Evolutionary conservation across 306 rosid species (phyloP), one percentile per base, ranked within the genome.

Genomic region (Trifolium repens): DNA sequence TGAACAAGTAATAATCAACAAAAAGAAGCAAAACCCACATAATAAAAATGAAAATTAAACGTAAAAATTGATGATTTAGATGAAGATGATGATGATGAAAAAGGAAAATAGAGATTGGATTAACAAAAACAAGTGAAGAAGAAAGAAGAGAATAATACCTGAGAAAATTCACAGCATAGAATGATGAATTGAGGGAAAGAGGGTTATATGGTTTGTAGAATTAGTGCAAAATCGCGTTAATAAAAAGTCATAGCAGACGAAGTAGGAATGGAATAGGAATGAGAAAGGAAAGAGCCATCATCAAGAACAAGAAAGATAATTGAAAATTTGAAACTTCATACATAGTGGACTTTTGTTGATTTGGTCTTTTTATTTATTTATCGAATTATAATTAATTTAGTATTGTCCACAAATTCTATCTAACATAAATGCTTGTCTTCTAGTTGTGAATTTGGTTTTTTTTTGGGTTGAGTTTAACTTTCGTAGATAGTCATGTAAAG

Each of bases 11-110:
- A 43, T 55, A 53, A 43, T 55, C n/a, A 19, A n/a, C 46, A 37
- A 63, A 13, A 17, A 76, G 19, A 32, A 62, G 46, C 10, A 63
- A 72, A 82, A 78, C 58, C 64, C 34, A 62, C 11, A 67, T 67
- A n/a, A 68, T 75, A n/a, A 69, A 2, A 57, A 13, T 53, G 71
- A 55, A 79, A 73, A 69, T 40, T 37, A 60, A 43, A 50, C 35
- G n/a, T 70, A 75, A 71, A 73, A 74, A 59, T 78, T 52, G 76
- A 72, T 61, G 50, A 30, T 34, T 44, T 42, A 35, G 63, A 74
- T 63, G 79, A 40, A 44, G 62, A 78, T 46, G 67, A 46, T 17
- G 66, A 57, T 15, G 61, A 75, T 8, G 69, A 79, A 15, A 10
- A 40, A 11, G 0, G 35, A 47, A 8, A 9, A 8, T 40, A 37